Base-by-base conservation (phyloP, 805 yeast genomes). In the Yarrowia sp. region DNA sequence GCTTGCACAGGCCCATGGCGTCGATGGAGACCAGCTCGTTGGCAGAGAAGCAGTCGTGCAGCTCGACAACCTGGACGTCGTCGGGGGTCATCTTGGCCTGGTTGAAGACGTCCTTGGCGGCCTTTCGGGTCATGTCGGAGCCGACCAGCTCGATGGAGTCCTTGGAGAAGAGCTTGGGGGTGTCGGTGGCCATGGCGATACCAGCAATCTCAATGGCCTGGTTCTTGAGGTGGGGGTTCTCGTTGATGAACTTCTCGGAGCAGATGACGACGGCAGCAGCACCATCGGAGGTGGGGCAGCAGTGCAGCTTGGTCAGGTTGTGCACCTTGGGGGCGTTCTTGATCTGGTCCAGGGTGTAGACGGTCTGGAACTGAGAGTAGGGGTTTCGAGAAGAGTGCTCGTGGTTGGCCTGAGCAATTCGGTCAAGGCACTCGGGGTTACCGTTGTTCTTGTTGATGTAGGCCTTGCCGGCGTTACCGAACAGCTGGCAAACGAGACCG, bases 281-380 rank as follows among this genome's bases (percentile, higher is more conserved):
- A n/a, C 70, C 70, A 29, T 67, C 70, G 5, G 70, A 67, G 12
- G 70, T 67, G 19, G 70, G 70, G 58, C 70, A 67, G 51, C 69
- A 67, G 58, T 67, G 68, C 18, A 67, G 67, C 41, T 67, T 67
- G 38, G 70, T 65, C 19, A 67, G 62, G 16, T 65, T 63, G 62
- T 64, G 65, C 35, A 67, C 60, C 22, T 55, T 47, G 18, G 70
- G 67, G 27, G 69, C 66, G 16, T 61, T 51, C 53, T 67, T 67
- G 62, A 67, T 64, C 58, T 67, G 68, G 9, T 67, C 69, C 33
- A 67, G 56, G 25, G 68, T 67, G 64, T 67, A 67, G 35, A 62
- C 66, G n/a, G 62, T 60, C 19, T 59, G 62, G 67, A 67, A 67
- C 61, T 67, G 70, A 12, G 67, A 63, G 63, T 67, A 67, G 14